These are phyloP conservation scores for Wickerhamiella galacta DNA, from an alignment of 805 yeast species.

Conservation along the genomic window DNA sequence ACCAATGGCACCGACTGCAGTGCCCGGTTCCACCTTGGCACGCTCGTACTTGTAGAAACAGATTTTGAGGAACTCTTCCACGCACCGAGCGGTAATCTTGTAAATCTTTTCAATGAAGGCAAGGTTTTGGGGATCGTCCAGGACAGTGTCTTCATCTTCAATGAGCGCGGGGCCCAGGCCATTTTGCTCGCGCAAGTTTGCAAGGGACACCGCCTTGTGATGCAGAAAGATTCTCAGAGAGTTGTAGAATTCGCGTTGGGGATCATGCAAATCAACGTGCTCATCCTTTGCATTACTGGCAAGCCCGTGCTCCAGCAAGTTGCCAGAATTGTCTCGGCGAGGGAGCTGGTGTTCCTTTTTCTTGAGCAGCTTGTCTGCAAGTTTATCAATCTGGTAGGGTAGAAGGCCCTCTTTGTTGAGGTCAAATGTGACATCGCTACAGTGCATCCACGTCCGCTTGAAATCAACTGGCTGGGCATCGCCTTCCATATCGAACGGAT, in stretches of 20 bases:
- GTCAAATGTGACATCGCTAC: constrained; percentile 53
- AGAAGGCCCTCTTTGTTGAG: constrained; percentile 36
- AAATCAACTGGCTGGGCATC: constrained; percentile 94
- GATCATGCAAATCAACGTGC: constrained; percentile 69
- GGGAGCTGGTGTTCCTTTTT: constrained; percentile 46
- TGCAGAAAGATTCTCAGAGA: constrained; percentile 52
- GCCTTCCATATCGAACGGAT: constrained; percentile 98
- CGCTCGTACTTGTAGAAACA: constrained; percentile 68
- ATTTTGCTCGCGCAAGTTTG: constrained; percentile 36
- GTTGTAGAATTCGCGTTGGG: constrained; percentile 68
- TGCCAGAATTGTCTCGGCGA: constrained; percentile 62
- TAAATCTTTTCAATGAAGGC: constrained; percentile 23
- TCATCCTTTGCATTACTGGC: too few species aligned
- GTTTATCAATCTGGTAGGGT: constrained; percentile 51
- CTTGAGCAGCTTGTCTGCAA: constrained; percentile 36
- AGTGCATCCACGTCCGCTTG: constrained; percentile 86
- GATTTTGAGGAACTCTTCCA: constrained; percentile 50
- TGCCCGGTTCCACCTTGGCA: constrained; percentile 95
- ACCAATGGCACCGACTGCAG: constrained; percentile 98
- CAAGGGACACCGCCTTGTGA: constrained; percentile 40
- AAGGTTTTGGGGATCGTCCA: constrained; percentile 20
- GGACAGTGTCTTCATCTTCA: constrained; percentile 26
- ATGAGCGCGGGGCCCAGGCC: constrained; percentile 31
- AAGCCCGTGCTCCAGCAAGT: constrained; percentile 26
- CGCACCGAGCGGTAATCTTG: constrained; percentile 44